Conservation (phyloP, 345 rosid species). For the Melastoma malabathricum region DNA sequence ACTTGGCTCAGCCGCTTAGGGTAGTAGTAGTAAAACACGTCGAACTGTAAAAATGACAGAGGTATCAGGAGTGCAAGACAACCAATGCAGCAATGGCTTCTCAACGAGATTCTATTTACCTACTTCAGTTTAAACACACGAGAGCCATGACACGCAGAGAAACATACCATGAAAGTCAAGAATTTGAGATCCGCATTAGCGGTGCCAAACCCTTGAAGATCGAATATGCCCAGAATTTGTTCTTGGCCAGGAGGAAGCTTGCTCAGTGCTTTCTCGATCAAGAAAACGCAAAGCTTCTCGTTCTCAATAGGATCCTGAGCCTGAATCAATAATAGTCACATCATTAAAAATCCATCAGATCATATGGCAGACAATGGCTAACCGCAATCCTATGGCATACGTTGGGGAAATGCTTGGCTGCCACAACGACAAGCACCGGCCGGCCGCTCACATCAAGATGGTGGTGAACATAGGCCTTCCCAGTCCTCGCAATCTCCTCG, state of each 20-base stretch:
- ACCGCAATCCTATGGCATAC: constrained; percentile 27
- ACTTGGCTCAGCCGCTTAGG: constrained; percentile 81
- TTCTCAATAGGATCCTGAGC: constrained; percentile 50
- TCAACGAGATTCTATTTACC: neutral
- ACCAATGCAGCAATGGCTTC: neutral
- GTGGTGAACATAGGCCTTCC: constrained; percentile 69
- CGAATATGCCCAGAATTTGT: constrained; percentile 62
- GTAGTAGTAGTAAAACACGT: constrained; percentile 75
- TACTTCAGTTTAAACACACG: neutral
- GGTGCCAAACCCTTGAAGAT: constrained; percentile 58
- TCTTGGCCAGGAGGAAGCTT: constrained; percentile 61
- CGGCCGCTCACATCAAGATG: constrained; percentile 45
- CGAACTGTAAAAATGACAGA: constrained; percentile 46
- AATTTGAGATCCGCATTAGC: constrained; percentile 65
- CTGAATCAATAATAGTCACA: constrained; percentile 24
- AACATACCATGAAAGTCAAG: constrained; percentile 63
- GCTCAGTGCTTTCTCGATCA: constrained; percentile 65
- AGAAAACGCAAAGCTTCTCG: constrained; percentile 62
- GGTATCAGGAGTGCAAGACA: neutral
- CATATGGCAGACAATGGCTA: neutral
- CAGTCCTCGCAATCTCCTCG: constrained; percentile 42
- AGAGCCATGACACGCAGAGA: too few relatives aligned
- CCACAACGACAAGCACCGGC: constrained; percentile 78
- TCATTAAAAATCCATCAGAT: neutral
- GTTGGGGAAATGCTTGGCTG: constrained; percentile 64